Evolutionary conservation across 805 yeast genomes (phyloP).

Genomic region (Candida alai): DNA sequence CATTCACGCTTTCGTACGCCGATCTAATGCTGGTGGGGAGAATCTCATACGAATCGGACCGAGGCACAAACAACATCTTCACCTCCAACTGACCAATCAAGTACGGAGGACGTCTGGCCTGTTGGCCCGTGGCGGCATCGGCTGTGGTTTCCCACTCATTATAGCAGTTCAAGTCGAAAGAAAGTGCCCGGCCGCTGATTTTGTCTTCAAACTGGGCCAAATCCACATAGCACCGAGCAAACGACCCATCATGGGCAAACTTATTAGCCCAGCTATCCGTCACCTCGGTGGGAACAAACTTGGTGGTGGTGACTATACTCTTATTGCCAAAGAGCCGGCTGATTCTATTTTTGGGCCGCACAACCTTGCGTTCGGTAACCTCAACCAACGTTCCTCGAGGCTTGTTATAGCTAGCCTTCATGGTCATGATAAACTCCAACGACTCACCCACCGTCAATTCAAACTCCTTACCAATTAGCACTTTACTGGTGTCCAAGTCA

Average conservation of each 20-base stretch:
- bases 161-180: conserved; percentile 57
- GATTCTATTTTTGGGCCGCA: conserved; percentile 41
- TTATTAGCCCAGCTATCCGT: conserved; percentile 58
- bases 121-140: conserved; percentile 23
- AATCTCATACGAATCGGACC: conserved; percentile 54
- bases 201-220: conserved; percentile 55
- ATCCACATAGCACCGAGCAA: conserved; percentile 70
- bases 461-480: conserved; percentile 65
- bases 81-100: conserved; percentile 64
- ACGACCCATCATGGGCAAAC: conserved; percentile 85
- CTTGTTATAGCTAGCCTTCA: conserved; percentile 60
- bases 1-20: conserved; percentile 33
- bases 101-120: conserved; percentile 44
- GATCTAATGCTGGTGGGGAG: conserved; percentile 67
- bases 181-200: conserved; percentile 49
- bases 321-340: conserved; percentile 48
- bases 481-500: conserved; percentile 25
- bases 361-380: conserved; percentile 53
- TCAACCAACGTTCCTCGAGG: conserved; percentile 52
- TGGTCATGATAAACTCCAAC: conserved; percentile 64
- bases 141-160: conserved; percentile 72
- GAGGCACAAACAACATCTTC: conserved; percentile 66
- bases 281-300: conserved; percentile 47
- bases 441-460: conserved; percentile 64
- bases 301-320: conserved; percentile 46